These are phyloP conservation scores for Lactarius indigo DNA, from an alignment of 768 basidiomycete genomes.

Conservation along the genomic window DNA sequence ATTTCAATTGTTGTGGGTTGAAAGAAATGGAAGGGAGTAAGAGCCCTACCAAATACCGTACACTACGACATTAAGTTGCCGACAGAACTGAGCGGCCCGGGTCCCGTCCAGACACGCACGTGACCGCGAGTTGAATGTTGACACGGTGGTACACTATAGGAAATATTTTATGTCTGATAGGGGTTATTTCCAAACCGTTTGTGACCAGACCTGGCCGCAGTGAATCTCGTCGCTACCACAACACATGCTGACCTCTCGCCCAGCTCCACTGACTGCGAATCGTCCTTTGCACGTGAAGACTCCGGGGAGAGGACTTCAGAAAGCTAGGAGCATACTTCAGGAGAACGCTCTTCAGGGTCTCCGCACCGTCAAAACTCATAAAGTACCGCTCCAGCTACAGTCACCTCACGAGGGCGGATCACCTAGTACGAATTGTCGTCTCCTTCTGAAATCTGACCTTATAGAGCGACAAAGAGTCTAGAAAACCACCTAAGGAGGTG, in stretches of 20 bases:
- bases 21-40: neutral
- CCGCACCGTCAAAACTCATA: constrained; percentile 43
- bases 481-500: constrained; percentile 5
- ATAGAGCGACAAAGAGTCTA: constrained; percentile 20
- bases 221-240: neutral
- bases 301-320: constrained; percentile 47
- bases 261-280: constrained; percentile 31
- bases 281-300: constrained; percentile 42
- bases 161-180: neutral
- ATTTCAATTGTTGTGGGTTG: too few relatives aligned
- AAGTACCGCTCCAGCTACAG: constrained; percentile 27
- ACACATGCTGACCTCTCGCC: constrained; percentile 26
- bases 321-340: constrained; percentile 38
- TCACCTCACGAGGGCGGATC: constrained; percentile 36
- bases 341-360: constrained; percentile 48
- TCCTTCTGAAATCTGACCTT: neutral
- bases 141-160: neutral
- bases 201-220: neutral
- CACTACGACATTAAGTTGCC: too few relatives aligned
- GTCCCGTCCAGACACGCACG: neutral
- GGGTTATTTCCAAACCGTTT: neutral
- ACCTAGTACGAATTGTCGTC: constrained; percentile 28
- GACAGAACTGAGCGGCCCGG: too few relatives aligned
- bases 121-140: neutral
- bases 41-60: too few relatives aligned